Percentiles rank a stretch among this genome's conserved stretches.
Evolutionary conservation across 768 basidiomycete species (phyloP).

Genomic region (Rhodotorula babjevae): DNA sequence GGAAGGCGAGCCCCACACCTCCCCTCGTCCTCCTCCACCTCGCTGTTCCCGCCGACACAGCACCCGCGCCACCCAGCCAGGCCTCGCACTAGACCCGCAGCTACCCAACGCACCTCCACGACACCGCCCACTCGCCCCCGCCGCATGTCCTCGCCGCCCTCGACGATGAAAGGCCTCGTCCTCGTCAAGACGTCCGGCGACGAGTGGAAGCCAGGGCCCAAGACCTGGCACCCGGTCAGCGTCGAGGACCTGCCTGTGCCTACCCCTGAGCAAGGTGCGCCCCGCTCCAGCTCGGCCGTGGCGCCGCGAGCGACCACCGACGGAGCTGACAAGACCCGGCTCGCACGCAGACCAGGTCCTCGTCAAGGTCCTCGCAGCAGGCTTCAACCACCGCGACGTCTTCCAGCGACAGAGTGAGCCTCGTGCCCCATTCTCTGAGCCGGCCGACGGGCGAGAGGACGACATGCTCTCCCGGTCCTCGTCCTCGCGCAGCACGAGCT

Average conservation of each 20-base stretch:
- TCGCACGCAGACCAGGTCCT: slow-evolving; percentile 52
- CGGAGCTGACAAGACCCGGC: background rate
- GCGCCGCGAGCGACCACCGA: too few species aligned
- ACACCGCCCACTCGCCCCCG: too few species aligned
- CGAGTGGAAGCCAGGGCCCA: slow-evolving; percentile 45
- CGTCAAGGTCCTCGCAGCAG: slow-evolving; percentile 53
- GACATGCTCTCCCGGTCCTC: background rate
- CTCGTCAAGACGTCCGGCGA: slow-evolving; percentile 51
- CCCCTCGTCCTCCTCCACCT: too few species aligned
- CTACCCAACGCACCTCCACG: too few species aligned
- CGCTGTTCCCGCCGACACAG: too few species aligned
- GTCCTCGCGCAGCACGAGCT: slow-evolving; percentile 29
- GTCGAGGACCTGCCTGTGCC: slow-evolving; percentile 20
- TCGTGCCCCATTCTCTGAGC: too few species aligned
- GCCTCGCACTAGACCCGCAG: too few species aligned
- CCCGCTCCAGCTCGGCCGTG: background rate
- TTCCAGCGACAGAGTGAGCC: slow-evolving; percentile 49
- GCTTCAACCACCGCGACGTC: slow-evolving; percentile 66
- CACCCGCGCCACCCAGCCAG: too few species aligned
- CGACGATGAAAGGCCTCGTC: slow-evolving; percentile 54
- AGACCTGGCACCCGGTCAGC: slow-evolving; percentile 20
- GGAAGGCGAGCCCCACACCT: too few species aligned
- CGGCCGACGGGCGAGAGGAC: background rate
- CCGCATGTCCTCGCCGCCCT: slow-evolving; percentile 46
- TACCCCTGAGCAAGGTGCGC: background rate